Evolutionary conservation across 768 basidiomycete species (phyloP), one percentile per base, ranked within the genome.

Genomic region (Mycena chlorophos): DNA sequence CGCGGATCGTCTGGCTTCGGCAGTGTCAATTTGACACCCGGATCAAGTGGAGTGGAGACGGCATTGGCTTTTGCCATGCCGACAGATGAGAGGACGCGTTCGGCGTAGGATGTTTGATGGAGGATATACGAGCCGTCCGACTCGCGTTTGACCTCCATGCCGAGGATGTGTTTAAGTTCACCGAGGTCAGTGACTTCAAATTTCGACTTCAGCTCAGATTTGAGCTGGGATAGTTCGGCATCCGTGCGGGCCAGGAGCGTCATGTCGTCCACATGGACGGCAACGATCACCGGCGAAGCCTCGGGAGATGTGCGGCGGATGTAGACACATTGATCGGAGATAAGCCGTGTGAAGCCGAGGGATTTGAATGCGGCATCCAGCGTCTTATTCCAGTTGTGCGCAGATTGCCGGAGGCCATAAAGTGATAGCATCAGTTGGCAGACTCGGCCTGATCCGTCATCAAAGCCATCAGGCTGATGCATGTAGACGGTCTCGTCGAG

Each of bases 401-500:
- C 48, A 14, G 54, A 55, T 20, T 55, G 54, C 34, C 49, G 48
- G 2, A 55, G 26, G 26, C 54, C 54, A 27, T 55, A 55, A 16
- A 55, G 20, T 1, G 54, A 22, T 19, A 42, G 13, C n/a, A 29
- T 25, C 28, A 54, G 45, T 22, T 29, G 30, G n/a, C 54, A 55
- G 2, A 55, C 54, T 3, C 51, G 52, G 60, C 47, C 66, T 4
- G 62, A 53, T 23, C 63, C 50, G 48, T 51, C 54, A 2, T 45
- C 13, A 20, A 43, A 52, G 2, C 28, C 16, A 4, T n/a, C 39
- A 2, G 54, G 50, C 20, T 58, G 64, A 23, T 58, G 45, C 66
- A 69, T 65, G 58, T 68, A 69, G 50, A 70, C 66, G 19, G 48
- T 30, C 20, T 65, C 50, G 38, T 58, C 58, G 5, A 69, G 40